Evolutionary conservation across 169 alveolate genomes (phyloP), one percentile per base, ranked within the genome.

Genomic region (Eimeria acervulina): DNA sequence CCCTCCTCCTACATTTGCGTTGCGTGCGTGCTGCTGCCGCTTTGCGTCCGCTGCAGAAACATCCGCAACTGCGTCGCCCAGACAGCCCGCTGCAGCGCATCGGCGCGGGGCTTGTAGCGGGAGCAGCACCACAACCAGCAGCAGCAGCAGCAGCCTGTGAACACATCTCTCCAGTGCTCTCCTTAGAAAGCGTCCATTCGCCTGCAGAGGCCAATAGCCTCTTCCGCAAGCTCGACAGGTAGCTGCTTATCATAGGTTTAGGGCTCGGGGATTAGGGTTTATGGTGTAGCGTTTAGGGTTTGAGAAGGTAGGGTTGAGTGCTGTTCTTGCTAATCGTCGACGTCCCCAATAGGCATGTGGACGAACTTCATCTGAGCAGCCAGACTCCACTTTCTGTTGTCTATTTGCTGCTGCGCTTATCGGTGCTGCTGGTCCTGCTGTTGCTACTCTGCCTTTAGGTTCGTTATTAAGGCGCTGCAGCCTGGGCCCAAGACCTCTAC

Each of bases 161-260:
- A 52, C 90, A 80, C 59, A 0, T 80, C 42, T 42, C 90, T 1
- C 90, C 90, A 17, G 90, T 80, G 36, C 90, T 80, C 7, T 80
- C 90, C 17, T 52, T 80, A 31, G 90, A 80, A 28, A 80, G 90
- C n/a, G 90, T 80, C 7, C 90, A 80, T 47, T 42, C 70, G 26
- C 90, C 90, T 12, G 23, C 68, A 47, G 90, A 80, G 90, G 90
- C 90, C 70, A 44, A 42, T 2, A 8, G 28, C 70, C 90, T 80
- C 23, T 80, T 80, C 68, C 68, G 59, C 66, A 38, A 47, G 28
- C 90, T 80, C 68, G 90, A 80, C n/a, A 80, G 90, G 90, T 80
- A 80, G 36, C 44, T 21, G 10, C 10, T 3, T 21, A 51, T 33
- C 23, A 23, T 21, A 10, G 85, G 55, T 28, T 70, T 33, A 33